Base-by-base conservation (phyloP, 148 eudicot genomes). In the Camellia sinensis region DNA sequence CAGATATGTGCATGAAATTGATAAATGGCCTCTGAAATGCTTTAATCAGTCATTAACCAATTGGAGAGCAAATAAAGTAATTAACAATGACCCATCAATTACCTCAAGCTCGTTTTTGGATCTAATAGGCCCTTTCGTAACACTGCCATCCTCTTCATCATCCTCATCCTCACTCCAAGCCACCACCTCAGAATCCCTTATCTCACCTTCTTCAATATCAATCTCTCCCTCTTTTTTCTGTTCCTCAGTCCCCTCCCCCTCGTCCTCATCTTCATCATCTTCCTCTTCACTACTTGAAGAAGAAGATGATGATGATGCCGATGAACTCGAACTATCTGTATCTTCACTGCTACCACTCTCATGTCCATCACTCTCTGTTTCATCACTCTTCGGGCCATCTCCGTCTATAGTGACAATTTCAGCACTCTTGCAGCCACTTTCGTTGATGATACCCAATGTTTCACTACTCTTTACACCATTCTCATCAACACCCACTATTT, bases 201-300 rank as follows among this genome's bases (percentile, higher is more conserved):
- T 92, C 84, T 92, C 93, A 74, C 97, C 98, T 83, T 94, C 96
- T 86, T 94, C 95, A 65, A 87, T 22, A 7, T 91, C 95, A 22
- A 74, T 44, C 9, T 79, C 52, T 13, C 59, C 73, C 80, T 71
- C 65, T 11, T 71, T 22, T 2, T 44, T 78, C 43, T 64, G 46
- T 60, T 75, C 53, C 18, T 62, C 73, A 17, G 61, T 68, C 60
- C 76, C 77, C 21, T 76, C 85, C 9, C 63, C 83, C 50, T 76
- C 74, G 15, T 67, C 77, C 13, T 73, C 77, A 7, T 82, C 80
- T 78, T 81, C 73, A 19, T 63, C 79, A 56, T 71, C 53, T 7
- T 74, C 90, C 53, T 85, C 84, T 14, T 73, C 87, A 82, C 90
- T 81, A 73, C 88, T 82, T 17, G 94, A 92, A 63, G 92, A 87